phyloP scores from a whole-genome alignment of 2,329 filamentous ascomycete species.

The Paracoccidioides lutzii region DNA sequence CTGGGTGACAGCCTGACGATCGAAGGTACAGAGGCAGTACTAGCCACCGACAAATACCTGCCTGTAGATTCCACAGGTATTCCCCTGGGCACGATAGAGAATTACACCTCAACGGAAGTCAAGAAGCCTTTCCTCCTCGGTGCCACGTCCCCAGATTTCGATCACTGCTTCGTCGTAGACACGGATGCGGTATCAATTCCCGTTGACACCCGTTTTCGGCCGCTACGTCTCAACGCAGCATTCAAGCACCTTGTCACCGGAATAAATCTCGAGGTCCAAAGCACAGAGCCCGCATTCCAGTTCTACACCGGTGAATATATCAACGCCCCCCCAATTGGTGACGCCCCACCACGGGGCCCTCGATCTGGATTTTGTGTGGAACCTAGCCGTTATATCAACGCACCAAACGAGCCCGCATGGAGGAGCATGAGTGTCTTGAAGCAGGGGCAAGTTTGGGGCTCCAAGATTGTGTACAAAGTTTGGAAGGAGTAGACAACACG shows the following conservation, averaged over 20 bases:
- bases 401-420: conserved; percentile 70
- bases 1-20: conserved; percentile 47
- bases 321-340: conserved; percentile 53
- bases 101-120: conserved; percentile 49
- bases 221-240: conserved; percentile 54
- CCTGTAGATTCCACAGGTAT: conserved; percentile 62
- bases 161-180: conserved; percentile 81
- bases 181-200: conserved; percentile 46
- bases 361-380: conserved; percentile 83
- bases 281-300: conserved; percentile 92
- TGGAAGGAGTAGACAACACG: conserved; percentile 51
- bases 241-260: conserved; percentile 62
- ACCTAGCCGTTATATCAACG: conserved; percentile 82
- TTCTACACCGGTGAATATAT: conserved; percentile 89
- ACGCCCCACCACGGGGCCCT: conserved; percentile 48
- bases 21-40: conserved; percentile 46
- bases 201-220: conserved; percentile 51
- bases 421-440: conserved; percentile 64
- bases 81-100: conserved; percentile 56
- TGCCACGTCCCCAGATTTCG: conserved; percentile 59
- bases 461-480: conserved; percentile 67
- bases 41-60: conserved; percentile 53
- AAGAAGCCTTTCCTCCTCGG: conserved; percentile 59
- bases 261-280: conserved; percentile 73
- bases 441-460: conserved; percentile 73